Base-by-base conservation (phyloP, 768 basidiomycete species). In the Termitomyces sp. region DNA sequence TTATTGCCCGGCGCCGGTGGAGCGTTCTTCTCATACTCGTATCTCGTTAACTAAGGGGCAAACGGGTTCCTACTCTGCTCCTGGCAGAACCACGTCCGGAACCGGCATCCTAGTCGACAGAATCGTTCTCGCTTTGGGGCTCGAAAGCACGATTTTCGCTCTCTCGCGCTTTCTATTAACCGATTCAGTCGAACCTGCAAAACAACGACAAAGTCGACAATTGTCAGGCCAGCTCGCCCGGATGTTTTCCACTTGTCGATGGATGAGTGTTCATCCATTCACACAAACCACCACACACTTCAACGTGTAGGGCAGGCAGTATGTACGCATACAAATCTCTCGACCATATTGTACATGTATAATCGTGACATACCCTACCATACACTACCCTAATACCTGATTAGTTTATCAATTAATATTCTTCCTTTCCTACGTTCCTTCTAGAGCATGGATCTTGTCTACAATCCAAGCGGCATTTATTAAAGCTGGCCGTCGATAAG, bases 1-100 rank as follows among this genome's bases (percentile, higher is more conserved):
- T 11, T 35, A 8, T 41, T 23, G 31, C 31, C 51, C 19, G 61
- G 50, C 9, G 27, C 35, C 16, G 51, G 46, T 21, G 55, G 54
- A 25, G 19, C 47, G 10, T 62, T 46, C 55, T 41, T 46, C 14
- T 56, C 45, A 3, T 59, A 59, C 47, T 56, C 58, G 21, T 53
- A 56, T 35, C 35, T 59, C n/a, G 42, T 49, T 35, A 59, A 47
- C 14, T 62, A 58, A 43, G 34, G 17, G 21, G 32, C 19, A n/a
- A 19, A 5, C 2, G n/a, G 37, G n/a, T 40, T 16, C 48, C 9
- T 17, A 35, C 16, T n/a, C 50, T 50, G 17, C 35, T 29, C 11
- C 23, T 50, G n/a, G 23, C 49, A 27, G 25, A 37, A n/a, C 35
- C 25, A 17, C 17, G 5, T 17, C 7, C 9, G 10, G 35, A 21